Percentiles rank a stretch among this genome's conserved stretches.
Evolutionary conservation across 306 rosid genomes (phyloP).

Genomic region (Rubus parviflorus): DNA sequence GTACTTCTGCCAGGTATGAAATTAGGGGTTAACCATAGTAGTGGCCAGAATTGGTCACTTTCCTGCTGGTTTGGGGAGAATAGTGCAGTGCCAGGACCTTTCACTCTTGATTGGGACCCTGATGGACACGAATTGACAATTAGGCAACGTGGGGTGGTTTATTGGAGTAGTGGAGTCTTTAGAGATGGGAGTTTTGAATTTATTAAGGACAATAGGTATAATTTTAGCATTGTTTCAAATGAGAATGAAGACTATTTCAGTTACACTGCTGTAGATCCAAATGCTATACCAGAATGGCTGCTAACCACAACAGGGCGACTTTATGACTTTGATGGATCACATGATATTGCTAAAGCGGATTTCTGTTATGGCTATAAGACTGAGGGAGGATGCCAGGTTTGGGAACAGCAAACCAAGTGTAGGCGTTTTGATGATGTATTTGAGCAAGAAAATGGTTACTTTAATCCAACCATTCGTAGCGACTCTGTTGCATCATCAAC

Average conservation of each 20-base stretch:
- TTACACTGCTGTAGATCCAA: conserved; percentile 14
- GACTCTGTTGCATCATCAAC: not conserved
- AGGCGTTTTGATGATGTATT: not conserved
- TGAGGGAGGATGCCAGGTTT: not conserved
- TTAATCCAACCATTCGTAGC: not conserved
- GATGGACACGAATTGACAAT: not conserved
- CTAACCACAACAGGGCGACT: not conserved
- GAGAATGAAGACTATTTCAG: conserved; percentile 1
- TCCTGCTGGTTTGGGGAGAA: not conserved
- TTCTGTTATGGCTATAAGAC: not conserved
- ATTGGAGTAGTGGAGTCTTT: conserved; percentile 15
- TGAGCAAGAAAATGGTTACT: not conserved
- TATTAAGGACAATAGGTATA: not conserved
- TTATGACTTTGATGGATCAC: not conserved
- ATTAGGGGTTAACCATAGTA: not conserved
- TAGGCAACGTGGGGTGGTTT: not conserved
- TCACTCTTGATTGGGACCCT: conserved; percentile 10
- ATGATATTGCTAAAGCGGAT: not conserved
- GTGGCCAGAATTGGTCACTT: conserved; percentile 3
- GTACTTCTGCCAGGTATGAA: conserved; percentile 9
- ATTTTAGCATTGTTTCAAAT: not conserved
- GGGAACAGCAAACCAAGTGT: not conserved
- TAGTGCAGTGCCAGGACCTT: not conserved
- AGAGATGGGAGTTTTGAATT: not conserved
- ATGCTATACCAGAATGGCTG: not conserved